A percentile compares a stretch with the other conserved stretches of the same genome.
Conservation (phyloP, 2,329 filamentous ascomycete genomes). For the Venturia asperata region DNA sequence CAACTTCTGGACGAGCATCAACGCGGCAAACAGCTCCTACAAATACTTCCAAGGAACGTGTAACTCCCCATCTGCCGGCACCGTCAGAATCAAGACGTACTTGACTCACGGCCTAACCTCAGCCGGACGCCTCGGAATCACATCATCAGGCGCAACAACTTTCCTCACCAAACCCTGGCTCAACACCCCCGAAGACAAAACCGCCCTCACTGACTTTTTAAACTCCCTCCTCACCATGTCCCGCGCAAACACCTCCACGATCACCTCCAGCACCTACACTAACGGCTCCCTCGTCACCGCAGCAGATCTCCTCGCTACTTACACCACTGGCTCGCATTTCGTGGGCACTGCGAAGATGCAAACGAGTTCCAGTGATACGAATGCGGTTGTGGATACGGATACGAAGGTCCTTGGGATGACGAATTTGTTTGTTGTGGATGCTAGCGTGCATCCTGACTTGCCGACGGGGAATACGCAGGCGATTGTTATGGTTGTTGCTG, state of each 20-base stretch:
- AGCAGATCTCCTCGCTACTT: background rate
- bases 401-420: slow-evolving; percentile 29
- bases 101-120: slow-evolving; percentile 10
- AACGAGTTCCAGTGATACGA: background rate
- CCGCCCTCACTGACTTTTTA: background rate
- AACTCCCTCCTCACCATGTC: slow-evolving; percentile 5
- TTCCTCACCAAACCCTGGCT: slow-evolving; percentile 15
- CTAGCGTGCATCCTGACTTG: slow-evolving; percentile 30
- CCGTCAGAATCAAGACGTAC: slow-evolving; percentile 1
- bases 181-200: slow-evolving; percentile 11
- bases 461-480: slow-evolving; percentile 31
- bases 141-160: background rate
- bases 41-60: slow-evolving; percentile 7
- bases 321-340: slow-evolving; percentile 6
- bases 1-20: background rate
- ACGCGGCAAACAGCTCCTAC: background rate
- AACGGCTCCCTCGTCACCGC: slow-evolving; percentile 1
- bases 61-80: background rate
- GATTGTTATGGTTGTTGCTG: slow-evolving; percentile 34
- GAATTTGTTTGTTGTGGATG: slow-evolving; percentile 34
- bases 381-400: slow-evolving; percentile 14
- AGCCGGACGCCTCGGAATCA: slow-evolving; percentile 7
- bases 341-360: slow-evolving; percentile 10
- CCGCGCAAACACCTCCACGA: background rate
- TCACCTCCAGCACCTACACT: slow-evolving; percentile 7